Conservation (phyloP, 257 asterid genomes). For the Apocynum venetum region DNA sequence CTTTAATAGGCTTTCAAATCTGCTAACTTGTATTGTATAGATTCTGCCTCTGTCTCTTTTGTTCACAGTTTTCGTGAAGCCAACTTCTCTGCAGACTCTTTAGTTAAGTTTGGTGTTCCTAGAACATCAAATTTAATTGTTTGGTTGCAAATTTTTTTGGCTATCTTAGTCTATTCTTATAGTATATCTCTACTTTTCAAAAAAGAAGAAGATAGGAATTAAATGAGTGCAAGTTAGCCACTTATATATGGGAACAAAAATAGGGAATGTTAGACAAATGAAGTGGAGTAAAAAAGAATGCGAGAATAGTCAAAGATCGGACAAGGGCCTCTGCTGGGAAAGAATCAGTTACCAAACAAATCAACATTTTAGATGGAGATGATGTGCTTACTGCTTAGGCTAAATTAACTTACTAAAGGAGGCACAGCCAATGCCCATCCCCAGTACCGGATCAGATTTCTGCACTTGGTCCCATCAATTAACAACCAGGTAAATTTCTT, state of each 20-base stretch:
- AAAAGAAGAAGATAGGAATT: neutral
- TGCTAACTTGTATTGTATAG: too few relatives aligned
- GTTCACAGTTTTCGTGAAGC: too few relatives aligned
- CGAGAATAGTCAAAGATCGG: neutral
- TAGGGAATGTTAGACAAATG: neutral
- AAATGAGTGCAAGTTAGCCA: constrained; percentile 5
- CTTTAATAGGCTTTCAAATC: too few relatives aligned
- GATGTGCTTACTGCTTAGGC: neutral
- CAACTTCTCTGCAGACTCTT: too few relatives aligned
- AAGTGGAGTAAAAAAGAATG: neutral
- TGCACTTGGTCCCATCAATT: neutral
- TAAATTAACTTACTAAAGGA: neutral
- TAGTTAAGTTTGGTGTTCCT: too few relatives aligned
- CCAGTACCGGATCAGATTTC: neutral
- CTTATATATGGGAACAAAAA: neutral
- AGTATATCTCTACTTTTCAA: too few relatives aligned
- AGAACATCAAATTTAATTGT: too few relatives aligned
- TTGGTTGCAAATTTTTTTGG: too few relatives aligned
- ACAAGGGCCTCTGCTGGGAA: neutral
- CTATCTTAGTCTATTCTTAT: too few relatives aligned
- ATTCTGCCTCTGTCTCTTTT: too few relatives aligned
- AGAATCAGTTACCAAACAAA: neutral
- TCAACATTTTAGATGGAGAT: constrained; percentile 1
- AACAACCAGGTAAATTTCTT: neutral
- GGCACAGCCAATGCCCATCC: neutral